A percentile compares a stretch with the other conserved stretches of the same genome.
Conservation (phyloP, 2,329 filamentous ascomycete genomes). For the Parastagonospora avenae region DNA sequence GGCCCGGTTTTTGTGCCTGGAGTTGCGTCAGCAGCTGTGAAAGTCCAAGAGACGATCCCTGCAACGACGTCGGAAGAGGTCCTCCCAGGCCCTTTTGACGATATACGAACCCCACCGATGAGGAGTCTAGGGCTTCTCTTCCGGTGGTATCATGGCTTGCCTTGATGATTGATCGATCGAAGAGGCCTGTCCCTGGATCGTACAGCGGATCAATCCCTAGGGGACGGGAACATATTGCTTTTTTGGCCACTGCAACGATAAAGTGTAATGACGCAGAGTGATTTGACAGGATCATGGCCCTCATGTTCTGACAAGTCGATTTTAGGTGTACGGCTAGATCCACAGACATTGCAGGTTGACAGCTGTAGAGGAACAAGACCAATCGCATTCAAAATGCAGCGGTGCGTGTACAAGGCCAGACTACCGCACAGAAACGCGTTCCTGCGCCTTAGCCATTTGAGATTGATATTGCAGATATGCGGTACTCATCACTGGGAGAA, state of each 20-base stretch:
- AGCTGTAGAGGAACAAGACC: too few relatives aligned
- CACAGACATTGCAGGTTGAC: too few relatives aligned
- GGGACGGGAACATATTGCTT: background rate
- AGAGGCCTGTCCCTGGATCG: background rate
- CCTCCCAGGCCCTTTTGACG: background rate
- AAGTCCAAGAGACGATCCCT: conserved; percentile 12
- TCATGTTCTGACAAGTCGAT: too few relatives aligned
- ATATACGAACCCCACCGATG: conserved; percentile 5
- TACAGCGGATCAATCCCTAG: background rate
- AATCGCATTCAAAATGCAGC: too few relatives aligned
- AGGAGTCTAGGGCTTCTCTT: conserved; percentile 1
- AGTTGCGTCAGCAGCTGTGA: conserved; percentile 14
- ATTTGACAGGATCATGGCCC: too few relatives aligned
- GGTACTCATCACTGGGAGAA: too few relatives aligned
- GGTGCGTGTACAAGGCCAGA: too few relatives aligned
- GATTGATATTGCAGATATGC: too few relatives aligned
- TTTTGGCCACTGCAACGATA: background rate
- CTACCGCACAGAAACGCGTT: too few relatives aligned
- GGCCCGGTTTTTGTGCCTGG: conserved; percentile 3
- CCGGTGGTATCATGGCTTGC: conserved; percentile 1
- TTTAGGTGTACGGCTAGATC: too few relatives aligned
- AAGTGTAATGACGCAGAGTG: too few relatives aligned
- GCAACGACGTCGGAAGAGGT: background rate
- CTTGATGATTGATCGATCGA: background rate
- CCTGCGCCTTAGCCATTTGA: too few relatives aligned